Evolutionary conservation across 768 basidiomycete species (phyloP), one percentile per base, ranked within the genome.

Genomic region (Boletus eberwhitei): DNA sequence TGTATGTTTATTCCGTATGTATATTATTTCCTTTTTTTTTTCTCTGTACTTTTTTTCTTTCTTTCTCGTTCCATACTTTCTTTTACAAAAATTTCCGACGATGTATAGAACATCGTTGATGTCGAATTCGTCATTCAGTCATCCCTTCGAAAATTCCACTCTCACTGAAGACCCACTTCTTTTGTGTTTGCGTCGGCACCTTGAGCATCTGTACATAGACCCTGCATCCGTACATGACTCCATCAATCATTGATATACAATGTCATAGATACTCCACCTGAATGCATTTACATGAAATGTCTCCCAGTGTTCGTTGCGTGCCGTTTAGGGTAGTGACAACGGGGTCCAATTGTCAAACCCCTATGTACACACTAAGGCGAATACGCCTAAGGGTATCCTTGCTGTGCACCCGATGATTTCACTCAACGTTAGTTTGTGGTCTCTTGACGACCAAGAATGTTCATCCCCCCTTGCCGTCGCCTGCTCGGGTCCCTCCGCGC

Each of bases 1-100:
- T 68, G 64, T 69, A 69, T 65, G 29, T 47, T 69, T 69, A 69
- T 69, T 68, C 17, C 66, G 68, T 69, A 69, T 69, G 66, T 68
- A 70, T 69, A 67, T 65, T 48, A 19, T 49, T 60, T 53, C n/a
- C 4, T 37, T 52, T 49, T 60, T 53, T 16, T 2, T 37, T 52
- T 49, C 46, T n/a, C 19, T 39, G 17, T 47, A 5, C n/a, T 1
- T 19, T 31, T 43, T 5, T 34, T 36, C 8, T 29, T 46, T n/a
- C n/a, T n/a, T 19, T 53, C 32, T 32, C n/a, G 53, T 67, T 48
- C 2, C 17, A 58, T 65, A 55, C n/a, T 40, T 54, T 44, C 29
- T 24, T 43, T 39, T 19, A 17, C n/a, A 38, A 34, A 29, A 47
- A 1, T 37, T 34, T 47, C 19, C 52, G 46, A 34, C 45, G 52